Conservation (phyloP, 371 early-diverging fungal genomes). For the Chytridium lagenaria region DNA sequence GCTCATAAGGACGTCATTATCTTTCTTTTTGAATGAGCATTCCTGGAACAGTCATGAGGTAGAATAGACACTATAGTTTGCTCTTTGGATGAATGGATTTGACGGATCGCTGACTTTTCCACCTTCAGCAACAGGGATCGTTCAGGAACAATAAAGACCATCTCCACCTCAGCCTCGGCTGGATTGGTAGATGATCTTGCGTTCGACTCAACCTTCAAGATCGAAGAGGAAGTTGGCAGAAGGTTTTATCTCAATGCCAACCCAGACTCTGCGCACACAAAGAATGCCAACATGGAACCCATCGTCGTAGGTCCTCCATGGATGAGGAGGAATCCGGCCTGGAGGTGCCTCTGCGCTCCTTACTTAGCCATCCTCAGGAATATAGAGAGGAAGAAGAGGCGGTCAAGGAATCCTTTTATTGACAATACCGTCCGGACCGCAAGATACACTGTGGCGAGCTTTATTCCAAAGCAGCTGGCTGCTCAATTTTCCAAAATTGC, state of each 20-base stretch:
- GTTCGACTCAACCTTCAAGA: background rate
- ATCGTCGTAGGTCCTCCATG: slow-evolving; percentile 7
- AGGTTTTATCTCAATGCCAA: background rate
- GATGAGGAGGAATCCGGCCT: background rate
- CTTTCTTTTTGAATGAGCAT: too few species aligned
- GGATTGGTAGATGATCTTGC: background rate
- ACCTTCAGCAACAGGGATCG: background rate
- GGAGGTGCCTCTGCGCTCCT: background rate
- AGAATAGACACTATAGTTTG: too few species aligned
- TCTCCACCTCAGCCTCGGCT: background rate
- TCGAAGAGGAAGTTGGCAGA: slow-evolving; percentile 9
- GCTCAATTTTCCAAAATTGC: slow-evolving; percentile 90
- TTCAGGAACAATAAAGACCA: background rate
- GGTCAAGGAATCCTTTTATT: slow-evolving; percentile 15
- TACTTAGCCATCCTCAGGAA: slow-evolving; percentile 9
- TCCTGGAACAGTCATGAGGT: slow-evolving; percentile 13
- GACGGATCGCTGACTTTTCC: background rate
- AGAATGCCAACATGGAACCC: slow-evolving; percentile 11
- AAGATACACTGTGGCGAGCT: slow-evolving; percentile 82
- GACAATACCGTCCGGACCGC: slow-evolving; percentile 77
- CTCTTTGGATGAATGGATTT: background rate
- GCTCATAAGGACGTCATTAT: too few species aligned
- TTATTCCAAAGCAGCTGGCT: slow-evolving; percentile 89
- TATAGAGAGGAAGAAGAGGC: background rate
- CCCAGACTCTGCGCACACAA: background rate